A percentile compares a stretch with the other conserved stretches of the same genome.
Conservation (phyloP, 164 flowering plant genomes). For the Buxus sempervirens region DNA sequence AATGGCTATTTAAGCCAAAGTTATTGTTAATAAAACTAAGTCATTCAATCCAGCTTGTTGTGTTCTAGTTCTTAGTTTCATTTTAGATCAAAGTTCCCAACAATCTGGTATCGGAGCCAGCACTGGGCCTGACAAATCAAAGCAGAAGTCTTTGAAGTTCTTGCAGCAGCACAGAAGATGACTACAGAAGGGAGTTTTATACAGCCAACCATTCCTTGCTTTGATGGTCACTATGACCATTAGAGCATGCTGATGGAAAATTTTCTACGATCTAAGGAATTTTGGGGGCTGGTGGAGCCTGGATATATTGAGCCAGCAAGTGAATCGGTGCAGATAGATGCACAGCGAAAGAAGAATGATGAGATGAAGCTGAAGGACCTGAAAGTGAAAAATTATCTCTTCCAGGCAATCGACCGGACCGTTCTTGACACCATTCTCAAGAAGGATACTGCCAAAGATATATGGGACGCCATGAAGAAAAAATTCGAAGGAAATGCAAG, state of each 20-base stretch:
- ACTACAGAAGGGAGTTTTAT: constrained; percentile 7
- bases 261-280: constrained; percentile 3
- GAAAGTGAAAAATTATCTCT: too few species aligned
- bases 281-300: constrained; percentile 8
- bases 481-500: too few species aligned
- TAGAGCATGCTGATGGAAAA: too few species aligned
- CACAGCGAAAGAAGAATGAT: constrained; percentile 8
- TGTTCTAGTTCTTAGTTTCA: neutral
- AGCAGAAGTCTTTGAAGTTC: constrained; percentile 8
- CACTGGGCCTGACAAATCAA: constrained; percentile 13
- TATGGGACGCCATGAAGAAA: too few species aligned
- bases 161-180: constrained; percentile 12
- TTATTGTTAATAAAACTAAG: neutral
- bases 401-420: too few species aligned
- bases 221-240: too few species aligned
- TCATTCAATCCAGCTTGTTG: neutral
- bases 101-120: constrained; percentile 9
- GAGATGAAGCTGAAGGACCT: constrained; percentile 10
- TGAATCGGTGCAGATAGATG: constrained; percentile 8
- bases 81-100: neutral
- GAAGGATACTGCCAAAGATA: too few species aligned
- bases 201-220: neutral
- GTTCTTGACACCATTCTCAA: too few species aligned
- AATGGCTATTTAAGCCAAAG: neutral
- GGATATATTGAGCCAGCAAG: constrained; percentile 7